Percentiles rank a stretch among this genome's conserved stretches.
Evolutionary conservation across 306 rosid genomes (phyloP).

Genomic region (Urtica urens): DNA sequence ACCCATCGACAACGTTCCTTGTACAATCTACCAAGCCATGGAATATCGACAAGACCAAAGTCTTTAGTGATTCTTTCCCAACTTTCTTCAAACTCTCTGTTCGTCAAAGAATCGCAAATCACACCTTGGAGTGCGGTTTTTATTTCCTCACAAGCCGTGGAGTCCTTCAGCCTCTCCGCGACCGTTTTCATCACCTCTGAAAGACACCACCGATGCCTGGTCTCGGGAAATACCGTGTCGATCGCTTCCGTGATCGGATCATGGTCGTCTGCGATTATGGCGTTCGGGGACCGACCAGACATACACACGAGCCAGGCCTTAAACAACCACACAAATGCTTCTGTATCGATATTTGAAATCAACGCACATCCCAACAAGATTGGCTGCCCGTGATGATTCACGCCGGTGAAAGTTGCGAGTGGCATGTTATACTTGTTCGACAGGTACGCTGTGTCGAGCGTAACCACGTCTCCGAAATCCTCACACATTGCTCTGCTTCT

Average conservation of each 20-base stretch:
- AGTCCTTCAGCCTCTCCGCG: slow-evolving; percentile 6
- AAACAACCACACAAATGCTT: slow-evolving; percentile 18
- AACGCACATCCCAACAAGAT: slow-evolving; percentile 13
- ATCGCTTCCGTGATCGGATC: slow-evolving; percentile 16
- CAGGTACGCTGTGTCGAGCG: slow-evolving; percentile 10
- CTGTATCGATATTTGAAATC: slow-evolving; percentile 3
- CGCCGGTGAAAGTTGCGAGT: slow-evolving; percentile 3
- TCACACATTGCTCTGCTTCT: slow-evolving; percentile 8
- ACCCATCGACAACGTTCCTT: slow-evolving; percentile 15
- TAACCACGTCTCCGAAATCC: slow-evolving; percentile 13
- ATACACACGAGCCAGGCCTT: slow-evolving; percentile 10
- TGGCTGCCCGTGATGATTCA: slow-evolving; percentile 12
- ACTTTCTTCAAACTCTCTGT: slow-evolving; percentile 9
- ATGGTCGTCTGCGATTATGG: slow-evolving; percentile 19
- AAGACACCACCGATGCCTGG: slow-evolving; percentile 17
- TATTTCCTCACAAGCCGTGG: slow-evolving; percentile 10
- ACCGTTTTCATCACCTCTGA: slow-evolving; percentile 19
- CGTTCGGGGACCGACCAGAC: slow-evolving; percentile 12
- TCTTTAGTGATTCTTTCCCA: slow-evolving; percentile 9
- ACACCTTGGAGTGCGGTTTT: background rate
- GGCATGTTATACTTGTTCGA: slow-evolving; percentile 9
- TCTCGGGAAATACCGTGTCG: slow-evolving; percentile 11
- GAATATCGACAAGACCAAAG: background rate
- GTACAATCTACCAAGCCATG: slow-evolving; percentile 9
- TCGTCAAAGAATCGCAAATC: slow-evolving; percentile 9